Base-by-base conservation (phyloP, 148 eudicot genomes). In the Rhododendron simsii region DNA sequence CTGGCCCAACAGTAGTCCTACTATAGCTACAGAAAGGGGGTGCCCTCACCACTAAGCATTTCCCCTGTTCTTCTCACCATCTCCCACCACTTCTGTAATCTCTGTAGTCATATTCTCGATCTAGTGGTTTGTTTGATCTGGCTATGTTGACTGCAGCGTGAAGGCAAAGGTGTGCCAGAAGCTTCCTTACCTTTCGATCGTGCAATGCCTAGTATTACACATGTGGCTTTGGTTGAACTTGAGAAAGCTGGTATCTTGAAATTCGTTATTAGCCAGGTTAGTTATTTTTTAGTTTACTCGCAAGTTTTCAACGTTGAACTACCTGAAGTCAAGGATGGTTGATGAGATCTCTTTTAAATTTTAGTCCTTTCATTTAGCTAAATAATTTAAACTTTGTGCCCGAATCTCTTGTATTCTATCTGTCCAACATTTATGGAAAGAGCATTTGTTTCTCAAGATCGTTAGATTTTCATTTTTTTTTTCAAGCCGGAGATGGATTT, bases 151-250 rank as follows among this genome's bases (percentile, higher is more conserved):
- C 57, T 83, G 89, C 91, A 93, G 94, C 94, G 90, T 7, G 93
- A 90, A 88, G 95, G 94, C 67, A 95, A 94, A 92, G 94, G 92
- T 80, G 87, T 95, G 47, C 95, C 98, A 75, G 92, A 94, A 88
- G 96, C 98, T 79, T 92, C 98, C 75, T 85, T 96, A 85, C 98
- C 98, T 83, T 96, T 96, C 90, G 91, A 94, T 89, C 95, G 98
- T 78, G 98, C 98, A 81, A 92, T 88, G 88, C 98, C 98, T 61
- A 88, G 98, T 88, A 84, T 85, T 50, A 96, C 98, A 23, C 98
- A 96, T 85, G 94, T 96, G 98, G 98, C 98, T 85, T 87, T 96
- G 89, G 96, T 94, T 90, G 95, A 89, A 86, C 91, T 96, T 69
- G 95, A 94, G 87, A 93, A 89, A 88, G 98, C 98, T 82, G 91